A percentile compares a stretch with the other conserved stretches of the same genome.
Evolutionary conservation across 306 rosid genomes (phyloP).

Genomic region (Begonia peltatifolia): DNA sequence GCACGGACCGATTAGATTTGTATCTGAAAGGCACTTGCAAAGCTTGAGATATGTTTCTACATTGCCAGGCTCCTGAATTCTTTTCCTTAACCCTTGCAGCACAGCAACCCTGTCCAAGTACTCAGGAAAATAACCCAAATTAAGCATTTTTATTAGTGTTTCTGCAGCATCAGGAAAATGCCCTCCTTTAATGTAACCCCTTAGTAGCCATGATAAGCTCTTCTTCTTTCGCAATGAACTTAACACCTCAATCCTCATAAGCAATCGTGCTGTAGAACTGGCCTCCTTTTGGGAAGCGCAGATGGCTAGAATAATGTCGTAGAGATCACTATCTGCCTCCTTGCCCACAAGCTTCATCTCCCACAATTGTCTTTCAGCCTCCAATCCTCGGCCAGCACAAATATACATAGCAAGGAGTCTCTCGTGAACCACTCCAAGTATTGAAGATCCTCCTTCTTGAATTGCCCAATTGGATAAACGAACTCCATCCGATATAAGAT

Average conservation of each 20-base stretch:
- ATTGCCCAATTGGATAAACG: conserved; percentile 67
- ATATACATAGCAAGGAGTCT: conserved; percentile 92
- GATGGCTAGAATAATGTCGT: conserved; percentile 84
- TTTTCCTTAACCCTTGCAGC: conserved; percentile 62
- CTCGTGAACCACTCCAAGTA: conserved; percentile 67
- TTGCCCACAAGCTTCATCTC: conserved; percentile 88
- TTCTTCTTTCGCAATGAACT: conserved; percentile 59
- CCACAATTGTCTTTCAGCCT: conserved; percentile 92
- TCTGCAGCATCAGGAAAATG: conserved; percentile 77
- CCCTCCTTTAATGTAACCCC: conserved; percentile 91
- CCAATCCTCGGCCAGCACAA: conserved; percentile 85
- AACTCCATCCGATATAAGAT: conserved; percentile 58
- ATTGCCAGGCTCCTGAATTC: conserved; percentile 44
- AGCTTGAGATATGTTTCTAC: conserved; percentile 57
- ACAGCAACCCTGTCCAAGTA: conserved; percentile 81
- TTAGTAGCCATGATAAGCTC: conserved; percentile 74
- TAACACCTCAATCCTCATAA: conserved; percentile 50
- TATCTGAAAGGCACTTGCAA: conserved; percentile 71
- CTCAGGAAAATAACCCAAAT: conserved; percentile 58
- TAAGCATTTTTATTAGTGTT: conserved; percentile 68
- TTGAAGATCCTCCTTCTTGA: conserved; percentile 43
- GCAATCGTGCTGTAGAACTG: conserved; percentile 44
- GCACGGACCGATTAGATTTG: conserved; percentile 61
- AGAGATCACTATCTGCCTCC: conserved; percentile 71
- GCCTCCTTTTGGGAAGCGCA: conserved; percentile 80